Evolutionary conservation across 148 eudicot genomes (phyloP), one percentile per base, ranked within the genome.

Genomic region (Camellia lanceoleosa): DNA sequence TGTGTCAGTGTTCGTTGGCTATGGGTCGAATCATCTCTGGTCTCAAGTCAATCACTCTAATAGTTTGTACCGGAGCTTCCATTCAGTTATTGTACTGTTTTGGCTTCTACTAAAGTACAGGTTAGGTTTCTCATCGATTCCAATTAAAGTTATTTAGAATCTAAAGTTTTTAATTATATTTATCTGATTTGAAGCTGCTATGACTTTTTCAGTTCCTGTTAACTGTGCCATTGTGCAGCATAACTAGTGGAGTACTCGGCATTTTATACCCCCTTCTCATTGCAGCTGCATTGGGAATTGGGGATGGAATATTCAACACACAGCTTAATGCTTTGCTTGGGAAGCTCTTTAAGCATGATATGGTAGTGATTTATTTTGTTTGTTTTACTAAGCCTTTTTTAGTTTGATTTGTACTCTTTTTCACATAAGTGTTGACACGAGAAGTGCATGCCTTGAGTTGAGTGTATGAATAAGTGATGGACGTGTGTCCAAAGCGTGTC

Each of bases 281-380:
- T 82, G 97, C 97, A 1, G 91, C 91, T 54, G 79, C 87, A 43
- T 90, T 87, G 88, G 99, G 99, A 38, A 83, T 92, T 55, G 99
- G 99, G 15, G 94, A 97, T 81, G 99, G 99, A 47, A 93, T 97
- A 64, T 76, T 97, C 67, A 90, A 88, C 77, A 97, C 99, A 66
- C 98, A 97, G 82, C 86, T 97, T 60, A 97, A 87, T 86, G 97
- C 99, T 75, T 85, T 92, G 86, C 78, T 97, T 68, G 99, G 95
- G 58, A 90, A 94, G 89, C 97, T 97, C 79, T 97, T 97, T 78
- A 92, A 92, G 75, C 84, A 92, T 71, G 92, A 97, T 81, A 90
- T 82, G 97, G 99, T 97, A 90, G 43, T 80, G 3, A 62, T 76
- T 77, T 5, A 19, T 3, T 73, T 67, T 47, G 11, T 46, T 65